Percentiles rank a stretch among this genome's conserved stretches.
Evolutionary conservation across 306 rosid species (phyloP).

Genomic region (Prunus armeniaca): DNA sequence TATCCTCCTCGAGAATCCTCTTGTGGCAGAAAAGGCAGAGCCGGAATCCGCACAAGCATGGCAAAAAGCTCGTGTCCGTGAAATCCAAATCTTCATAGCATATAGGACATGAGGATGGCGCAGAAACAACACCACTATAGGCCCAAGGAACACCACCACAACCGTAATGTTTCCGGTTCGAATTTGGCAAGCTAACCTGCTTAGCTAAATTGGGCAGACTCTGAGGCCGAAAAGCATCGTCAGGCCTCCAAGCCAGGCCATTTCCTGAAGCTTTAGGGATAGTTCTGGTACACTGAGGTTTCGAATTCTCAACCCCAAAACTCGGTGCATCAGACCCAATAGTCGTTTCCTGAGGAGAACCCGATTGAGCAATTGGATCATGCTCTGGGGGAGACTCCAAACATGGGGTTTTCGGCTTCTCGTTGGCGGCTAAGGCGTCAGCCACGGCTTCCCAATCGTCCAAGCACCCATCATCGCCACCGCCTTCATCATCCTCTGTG

Average conservation of each 20-base stretch:
- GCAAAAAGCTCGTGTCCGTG: slow-evolving; percentile 83
- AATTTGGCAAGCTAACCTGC: slow-evolving; percentile 72
- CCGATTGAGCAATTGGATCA: slow-evolving; percentile 32
- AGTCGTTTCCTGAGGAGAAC: slow-evolving; percentile 28
- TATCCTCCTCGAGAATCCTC: slow-evolving; percentile 88
- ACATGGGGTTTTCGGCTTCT: slow-evolving; percentile 43
- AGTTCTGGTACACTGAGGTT: slow-evolving; percentile 32
- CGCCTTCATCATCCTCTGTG: slow-evolving; percentile 63
- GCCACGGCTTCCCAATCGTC: slow-evolving; percentile 99
- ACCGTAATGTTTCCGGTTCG: slow-evolving; percentile 39
- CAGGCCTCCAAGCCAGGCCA: slow-evolving; percentile 82
- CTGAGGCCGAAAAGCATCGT: slow-evolving; percentile 89
- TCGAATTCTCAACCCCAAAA: slow-evolving; percentile 31
- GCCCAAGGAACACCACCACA: slow-evolving; percentile 62
- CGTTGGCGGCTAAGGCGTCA: slow-evolving; percentile 86
- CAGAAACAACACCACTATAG: slow-evolving; percentile 24
- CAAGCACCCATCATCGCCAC: slow-evolving; percentile 74
- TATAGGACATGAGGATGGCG: slow-evolving; percentile 78
- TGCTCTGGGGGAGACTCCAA: slow-evolving; percentile 32
- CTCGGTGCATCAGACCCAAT: slow-evolving; percentile 26
- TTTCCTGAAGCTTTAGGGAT: slow-evolving; percentile 45
- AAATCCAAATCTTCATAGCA: slow-evolving; percentile 90
- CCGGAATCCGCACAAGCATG: slow-evolving; percentile 88
- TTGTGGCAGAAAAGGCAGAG: slow-evolving; percentile 98
- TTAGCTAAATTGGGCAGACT: slow-evolving; percentile 82